Conservation (phyloP, 805 yeast species). For the Wickerhamiella kurtzmanii region DNA sequence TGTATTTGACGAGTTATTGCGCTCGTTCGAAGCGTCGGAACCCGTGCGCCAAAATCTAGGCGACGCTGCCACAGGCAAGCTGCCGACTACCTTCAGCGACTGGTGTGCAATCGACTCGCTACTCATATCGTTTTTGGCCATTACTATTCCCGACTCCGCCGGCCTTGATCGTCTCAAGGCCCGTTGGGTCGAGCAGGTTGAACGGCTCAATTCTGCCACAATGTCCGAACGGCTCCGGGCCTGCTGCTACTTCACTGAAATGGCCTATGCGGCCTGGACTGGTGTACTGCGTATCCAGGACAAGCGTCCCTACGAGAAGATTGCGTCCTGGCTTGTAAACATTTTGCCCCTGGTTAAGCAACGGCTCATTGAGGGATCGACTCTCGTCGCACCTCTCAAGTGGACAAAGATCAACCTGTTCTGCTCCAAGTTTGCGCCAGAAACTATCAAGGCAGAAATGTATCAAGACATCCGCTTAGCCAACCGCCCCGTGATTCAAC, state of each 20-base stretch:
- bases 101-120: slow-evolving; percentile 1
- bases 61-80: background rate
- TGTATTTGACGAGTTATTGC: background rate
- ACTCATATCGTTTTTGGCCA: background rate
- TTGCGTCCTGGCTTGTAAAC: background rate
- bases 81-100: background rate
- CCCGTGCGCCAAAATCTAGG: no score
- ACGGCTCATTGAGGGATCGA: background rate
- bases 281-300: background rate
- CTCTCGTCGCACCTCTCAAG: background rate
- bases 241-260: slow-evolving; percentile 1
- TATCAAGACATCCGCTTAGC: background rate
- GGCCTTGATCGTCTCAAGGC: background rate
- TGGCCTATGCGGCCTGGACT: background rate
- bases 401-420: background rate
- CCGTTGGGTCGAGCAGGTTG: background rate
- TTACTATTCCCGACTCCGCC: background rate
- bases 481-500: background rate
- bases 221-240: background rate
- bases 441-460: background rate
- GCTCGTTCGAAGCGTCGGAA: background rate
- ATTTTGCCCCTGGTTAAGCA: background rate
- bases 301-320: background rate
- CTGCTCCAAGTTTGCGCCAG: background rate
- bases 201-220: background rate